Conservation (phyloP, 2,329 filamentous ascomycete genomes). For the Neopestalotiopsis rosae region DNA sequence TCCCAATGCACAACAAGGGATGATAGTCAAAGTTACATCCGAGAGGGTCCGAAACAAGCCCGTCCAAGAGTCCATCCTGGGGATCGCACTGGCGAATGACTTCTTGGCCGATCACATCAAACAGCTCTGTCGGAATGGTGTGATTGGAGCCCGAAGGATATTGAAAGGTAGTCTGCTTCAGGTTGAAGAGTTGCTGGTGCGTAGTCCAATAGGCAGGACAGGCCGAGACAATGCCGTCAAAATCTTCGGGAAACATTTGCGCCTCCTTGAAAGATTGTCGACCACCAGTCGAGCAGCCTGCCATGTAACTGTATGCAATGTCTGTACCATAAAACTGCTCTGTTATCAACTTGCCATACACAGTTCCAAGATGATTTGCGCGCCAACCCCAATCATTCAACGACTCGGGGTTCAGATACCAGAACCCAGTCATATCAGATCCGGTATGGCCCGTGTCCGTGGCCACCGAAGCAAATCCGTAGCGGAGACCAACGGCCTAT, state of each 20-base stretch:
- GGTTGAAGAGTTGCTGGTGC: constrained; percentile 38
- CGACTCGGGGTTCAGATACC: constrained; percentile 32
- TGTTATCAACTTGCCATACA: constrained; percentile 49
- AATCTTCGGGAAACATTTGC: constrained; percentile 56
- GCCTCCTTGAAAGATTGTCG: constrained; percentile 56
- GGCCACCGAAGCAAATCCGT: constrained; percentile 45
- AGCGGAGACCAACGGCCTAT: constrained; percentile 34
- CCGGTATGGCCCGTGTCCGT: constrained; percentile 49
- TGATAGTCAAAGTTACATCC: constrained; percentile 39
- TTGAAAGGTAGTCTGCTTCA: constrained; percentile 42
- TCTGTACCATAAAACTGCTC: constrained; percentile 45
- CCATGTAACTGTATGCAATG: constrained; percentile 50
- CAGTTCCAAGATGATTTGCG: constrained; percentile 46
- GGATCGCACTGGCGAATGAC: constrained; percentile 47
- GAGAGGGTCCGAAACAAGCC: constrained; percentile 45
- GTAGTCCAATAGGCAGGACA: constrained; percentile 37
- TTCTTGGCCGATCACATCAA: constrained; percentile 41
- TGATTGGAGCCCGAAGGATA: constrained; percentile 47
- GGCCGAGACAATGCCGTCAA: constrained; percentile 56
- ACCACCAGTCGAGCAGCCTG: constrained; percentile 59
- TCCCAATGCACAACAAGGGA: constrained; percentile 20
- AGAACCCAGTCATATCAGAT: constrained; percentile 29
- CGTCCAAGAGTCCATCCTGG: constrained; percentile 45
- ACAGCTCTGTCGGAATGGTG: constrained; percentile 45
- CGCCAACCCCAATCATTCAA: constrained; percentile 35